Evolutionary conservation across 2,329 filamentous ascomycete species (phyloP).

Genomic region (Geoglossum cookeanum): DNA sequence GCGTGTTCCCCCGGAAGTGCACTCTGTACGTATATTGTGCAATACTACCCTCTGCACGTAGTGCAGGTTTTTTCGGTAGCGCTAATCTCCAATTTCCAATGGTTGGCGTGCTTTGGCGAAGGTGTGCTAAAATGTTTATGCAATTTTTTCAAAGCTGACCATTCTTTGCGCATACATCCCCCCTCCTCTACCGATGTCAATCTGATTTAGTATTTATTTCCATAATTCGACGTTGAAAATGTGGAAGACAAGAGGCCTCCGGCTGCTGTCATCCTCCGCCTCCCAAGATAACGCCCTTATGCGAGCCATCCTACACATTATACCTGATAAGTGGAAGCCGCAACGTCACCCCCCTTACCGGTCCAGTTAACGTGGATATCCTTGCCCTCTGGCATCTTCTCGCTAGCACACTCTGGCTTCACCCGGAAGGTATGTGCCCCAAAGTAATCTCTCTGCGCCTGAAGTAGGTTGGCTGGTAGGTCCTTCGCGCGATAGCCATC

Average conservation of each 20-base stretch:
- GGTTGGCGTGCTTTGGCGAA: too few species aligned
- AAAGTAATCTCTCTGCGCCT: slow-evolving; percentile 99
- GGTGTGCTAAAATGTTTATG: not conserved
- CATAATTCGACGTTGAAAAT: not conserved
- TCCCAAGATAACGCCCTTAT: not conserved
- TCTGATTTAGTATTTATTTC: not conserved
- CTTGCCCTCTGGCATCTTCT: slow-evolving; percentile 65
- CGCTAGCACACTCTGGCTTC: slow-evolving; percentile 60
- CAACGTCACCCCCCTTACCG: slow-evolving; percentile 89
- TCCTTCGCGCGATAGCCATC: slow-evolving; percentile 96
- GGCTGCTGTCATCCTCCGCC: not conserved
- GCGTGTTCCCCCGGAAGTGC: too few species aligned
- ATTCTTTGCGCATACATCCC: not conserved
- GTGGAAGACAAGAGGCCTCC: not conserved
- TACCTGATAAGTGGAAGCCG: slow-evolving; percentile 92
- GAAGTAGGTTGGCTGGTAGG: slow-evolving; percentile 91
- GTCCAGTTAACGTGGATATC: slow-evolving; percentile 99
- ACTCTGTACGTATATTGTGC: too few species aligned
- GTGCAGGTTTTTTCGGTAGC: too few species aligned
- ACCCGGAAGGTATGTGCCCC: slow-evolving; percentile 81
- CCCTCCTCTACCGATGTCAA: not conserved
- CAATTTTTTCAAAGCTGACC: not conserved
- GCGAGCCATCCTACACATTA: slow-evolving; percentile 28
- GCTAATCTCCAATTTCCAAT: too few species aligned
- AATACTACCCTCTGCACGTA: too few species aligned